A percentile compares a stretch with the other conserved stretches of the same genome.
These are phyloP conservation scores for Gymnopilus dilepis DNA, from an alignment of 768 basidiomycete species.

Conservation along the genomic window DNA sequence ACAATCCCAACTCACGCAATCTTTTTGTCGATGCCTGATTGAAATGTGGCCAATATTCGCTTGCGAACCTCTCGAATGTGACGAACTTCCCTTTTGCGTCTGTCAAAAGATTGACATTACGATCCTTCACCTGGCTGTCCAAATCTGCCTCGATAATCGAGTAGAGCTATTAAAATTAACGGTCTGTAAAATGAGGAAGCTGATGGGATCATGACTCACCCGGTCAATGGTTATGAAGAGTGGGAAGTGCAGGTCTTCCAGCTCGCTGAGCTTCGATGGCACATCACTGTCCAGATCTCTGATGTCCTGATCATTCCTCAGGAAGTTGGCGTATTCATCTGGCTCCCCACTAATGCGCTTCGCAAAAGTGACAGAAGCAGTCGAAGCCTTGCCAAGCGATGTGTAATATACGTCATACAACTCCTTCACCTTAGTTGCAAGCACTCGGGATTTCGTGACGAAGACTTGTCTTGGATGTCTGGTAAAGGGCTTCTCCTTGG, in stretches of 20 bases:
- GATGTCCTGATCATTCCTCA: slow-evolving; percentile 50
- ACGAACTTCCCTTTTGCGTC: slow-evolving; percentile 32
- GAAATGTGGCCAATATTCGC: slow-evolving; percentile 65
- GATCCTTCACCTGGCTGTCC: slow-evolving; percentile 7
- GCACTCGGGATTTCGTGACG: slow-evolving; percentile 68
- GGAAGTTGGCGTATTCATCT: slow-evolving; percentile 26
- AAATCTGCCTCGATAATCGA: slow-evolving; percentile 55
- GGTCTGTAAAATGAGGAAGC: too few relatives aligned
- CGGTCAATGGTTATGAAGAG: slow-evolving; percentile 70
- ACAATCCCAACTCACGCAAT: slow-evolving; percentile 49
- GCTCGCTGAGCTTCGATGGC: slow-evolving; percentile 57
- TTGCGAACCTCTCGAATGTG: slow-evolving; percentile 53
- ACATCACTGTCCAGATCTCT: slow-evolving; percentile 45
- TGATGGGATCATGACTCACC: slow-evolving; percentile 37
- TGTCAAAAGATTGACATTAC: background rate
- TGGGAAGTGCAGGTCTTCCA: slow-evolving; percentile 68
- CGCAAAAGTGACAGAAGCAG: background rate
- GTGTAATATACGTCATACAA: slow-evolving; percentile 60
- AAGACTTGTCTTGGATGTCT: slow-evolving; percentile 69
- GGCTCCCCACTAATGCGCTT: slow-evolving; percentile 7
- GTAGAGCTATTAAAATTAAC: too few relatives aligned
- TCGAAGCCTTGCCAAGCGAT: slow-evolving; percentile 42
- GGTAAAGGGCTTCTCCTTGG: slow-evolving; percentile 32
- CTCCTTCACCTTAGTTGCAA: slow-evolving; percentile 71
- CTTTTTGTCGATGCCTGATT: slow-evolving; percentile 53